Percentiles rank a stretch among this genome's conserved stretches.
Evolutionary conservation across 805 yeast genomes (phyloP).

Genomic region (Yamadazyma insecticola): DNA sequence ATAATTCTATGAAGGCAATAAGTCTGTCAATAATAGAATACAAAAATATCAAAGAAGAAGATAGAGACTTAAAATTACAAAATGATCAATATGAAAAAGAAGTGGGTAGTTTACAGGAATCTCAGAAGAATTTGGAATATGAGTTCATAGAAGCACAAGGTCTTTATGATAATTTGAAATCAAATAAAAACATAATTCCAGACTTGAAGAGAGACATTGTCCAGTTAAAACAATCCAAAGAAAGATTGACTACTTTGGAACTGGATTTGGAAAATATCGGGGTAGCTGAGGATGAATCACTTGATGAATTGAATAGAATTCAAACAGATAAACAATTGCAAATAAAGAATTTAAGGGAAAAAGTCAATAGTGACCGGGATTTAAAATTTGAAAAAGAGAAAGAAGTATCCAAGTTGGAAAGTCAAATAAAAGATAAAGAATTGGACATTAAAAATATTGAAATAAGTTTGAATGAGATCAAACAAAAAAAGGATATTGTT

Average conservation of each 20-base stretch:
- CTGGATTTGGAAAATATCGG: conserved; percentile 38
- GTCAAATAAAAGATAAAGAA: conserved; percentile 47
- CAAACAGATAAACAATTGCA: conserved; percentile 35
- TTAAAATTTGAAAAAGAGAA: conserved; percentile 42
- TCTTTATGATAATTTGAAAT: not conserved
- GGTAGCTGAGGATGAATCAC: conserved; percentile 23
- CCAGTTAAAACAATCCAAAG: conserved; percentile 30
- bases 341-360: conserved; percentile 37
- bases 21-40: conserved; percentile 22
- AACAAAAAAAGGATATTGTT: conserved; percentile 6
- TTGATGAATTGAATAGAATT: conserved; percentile 43
- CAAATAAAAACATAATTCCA: conserved; percentile 3
- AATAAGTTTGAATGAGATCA: conserved; percentile 41
- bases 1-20: conserved; percentile 25
- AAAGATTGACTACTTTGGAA: conserved; percentile 15
- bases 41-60: conserved; percentile 14
- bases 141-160: not conserved
- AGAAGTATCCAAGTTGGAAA: conserved; percentile 44
- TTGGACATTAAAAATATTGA: conserved; percentile 51
- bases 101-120: conserved; percentile 1
- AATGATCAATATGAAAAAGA: not conserved
- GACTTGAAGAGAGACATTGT: conserved; percentile 21
- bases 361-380: conserved; percentile 25
- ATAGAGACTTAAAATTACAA: conserved; percentile 4
- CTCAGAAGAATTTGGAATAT: conserved; percentile 5